A percentile compares a stretch with the other conserved stretches of the same genome.
Conservation (phyloP, 2,329 filamentous ascomycete species). For the Oidium heveae region DNA sequence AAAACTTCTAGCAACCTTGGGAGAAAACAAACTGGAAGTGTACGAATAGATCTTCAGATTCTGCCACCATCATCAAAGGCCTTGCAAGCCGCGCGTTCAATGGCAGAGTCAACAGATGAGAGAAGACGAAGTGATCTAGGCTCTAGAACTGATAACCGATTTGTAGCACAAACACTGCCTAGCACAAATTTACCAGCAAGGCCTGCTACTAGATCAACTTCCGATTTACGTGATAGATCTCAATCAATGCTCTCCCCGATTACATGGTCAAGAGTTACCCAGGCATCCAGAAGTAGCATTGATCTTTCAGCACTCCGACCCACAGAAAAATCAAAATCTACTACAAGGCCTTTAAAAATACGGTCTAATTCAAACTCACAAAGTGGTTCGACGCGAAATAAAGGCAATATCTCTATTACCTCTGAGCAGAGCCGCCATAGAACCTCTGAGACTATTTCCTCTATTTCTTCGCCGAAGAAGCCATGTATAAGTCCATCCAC, state of each 20-base stretch:
- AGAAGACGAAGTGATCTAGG: conserved; percentile 22
- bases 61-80: conserved; percentile 23
- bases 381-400: conserved; percentile 3
- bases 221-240: conserved; percentile 28
- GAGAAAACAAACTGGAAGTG: not conserved
- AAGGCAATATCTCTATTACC: conserved; percentile 5
- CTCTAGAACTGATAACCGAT: conserved; percentile 25
- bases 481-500: conserved; percentile 3
- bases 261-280: conserved; percentile 6
- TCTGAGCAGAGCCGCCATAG: conserved; percentile 4
- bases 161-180: conserved; percentile 23
- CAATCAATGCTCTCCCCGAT: conserved; percentile 5
- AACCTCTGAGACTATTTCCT: conserved; percentile 7
- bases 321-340: conserved; percentile 5
- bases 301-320: conserved; percentile 8
- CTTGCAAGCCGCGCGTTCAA: conserved; percentile 22
- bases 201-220: conserved; percentile 35
- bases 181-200: conserved; percentile 18
- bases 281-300: conserved; percentile 10
- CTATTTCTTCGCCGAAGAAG: conserved; percentile 6
- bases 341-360: conserved; percentile 3
- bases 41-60: conserved; percentile 15
- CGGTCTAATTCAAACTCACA: conserved; percentile 6
- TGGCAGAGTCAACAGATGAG: conserved; percentile 22
- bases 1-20: not conserved